Evolutionary conservation across 176 grass and related monocot species (phyloP), one percentile per base, ranked within the genome.

Genomic region (Cenchrus purpureus): DNA sequence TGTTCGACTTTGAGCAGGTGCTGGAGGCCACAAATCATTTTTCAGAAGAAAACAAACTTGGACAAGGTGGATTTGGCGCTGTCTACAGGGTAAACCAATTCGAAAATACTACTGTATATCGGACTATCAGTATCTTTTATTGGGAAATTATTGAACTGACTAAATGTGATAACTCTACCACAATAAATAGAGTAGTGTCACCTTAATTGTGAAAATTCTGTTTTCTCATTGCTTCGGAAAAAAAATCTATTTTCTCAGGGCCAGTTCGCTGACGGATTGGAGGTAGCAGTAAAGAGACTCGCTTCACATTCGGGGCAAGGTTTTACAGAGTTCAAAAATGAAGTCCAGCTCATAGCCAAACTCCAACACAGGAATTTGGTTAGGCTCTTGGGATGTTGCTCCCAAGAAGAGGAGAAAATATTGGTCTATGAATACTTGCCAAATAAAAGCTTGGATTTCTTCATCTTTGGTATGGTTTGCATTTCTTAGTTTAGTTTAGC

Each of bases 381-480:
- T 56, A 86, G 71, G 15, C 83, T 90, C 29, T 44, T 86, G 65
- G 83, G 83, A 37, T 90, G 77, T 20, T 90, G 87, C 82, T 75
- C 65, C 10, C 63, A 90, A n/a, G 79, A 74, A 73, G 79, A 82
- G 0, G 88, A 90, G 44, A 90, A 86, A 54, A 65, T 89, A 45
- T 52, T 85, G 61, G 72, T 85, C 14, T 89, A 85, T 53, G 82
- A 89, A 82, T 89, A 85, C 68, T 80, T 89, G 69, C 60, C 82
- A 49, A 89, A 89, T 60, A 89, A 80, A 74, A 89, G 87, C 25
- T 75, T 89, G 46, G 88, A 89, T 11, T 89, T 90, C 65, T 90
- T 86, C 10, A 60, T 86, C 0, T 90, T 90, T 22, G 88, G 83
- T 90, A 78, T 10, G 70, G 13, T 22, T 53, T 80, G 29, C 2